Evolutionary conservation across 2,329 filamentous ascomycete genomes (phyloP).

Genomic region (Penicillium janthinellum): DNA sequence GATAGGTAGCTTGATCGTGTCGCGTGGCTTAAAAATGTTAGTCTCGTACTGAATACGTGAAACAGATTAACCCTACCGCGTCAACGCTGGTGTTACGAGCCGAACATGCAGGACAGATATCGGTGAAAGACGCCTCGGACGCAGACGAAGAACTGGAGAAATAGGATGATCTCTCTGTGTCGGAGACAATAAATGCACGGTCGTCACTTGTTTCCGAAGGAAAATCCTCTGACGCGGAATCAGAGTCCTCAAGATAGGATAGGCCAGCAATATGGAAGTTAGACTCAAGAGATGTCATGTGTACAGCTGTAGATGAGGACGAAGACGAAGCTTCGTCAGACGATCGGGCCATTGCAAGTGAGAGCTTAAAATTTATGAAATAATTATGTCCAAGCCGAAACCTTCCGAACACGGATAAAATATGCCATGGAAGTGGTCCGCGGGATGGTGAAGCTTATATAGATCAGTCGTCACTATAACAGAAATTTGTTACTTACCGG

Average conservation of each 20-base stretch:
- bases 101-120: background rate
- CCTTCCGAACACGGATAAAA: too few species aligned
- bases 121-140: background rate
- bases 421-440: too few species aligned
- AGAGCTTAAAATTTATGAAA: background rate
- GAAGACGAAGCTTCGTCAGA: background rate
- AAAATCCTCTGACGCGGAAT: background rate
- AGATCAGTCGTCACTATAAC: too few species aligned
- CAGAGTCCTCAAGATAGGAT: background rate
- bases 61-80: background rate
- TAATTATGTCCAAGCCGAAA: too few species aligned
- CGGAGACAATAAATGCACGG: background rate
- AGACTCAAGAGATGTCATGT: background rate
- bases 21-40: background rate
- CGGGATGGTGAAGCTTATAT: too few species aligned
- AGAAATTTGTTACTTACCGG: too few species aligned
- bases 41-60: background rate
- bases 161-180: background rate
- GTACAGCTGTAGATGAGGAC: background rate
- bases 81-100: background rate
- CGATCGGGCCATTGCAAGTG: background rate
- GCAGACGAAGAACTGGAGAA: background rate
- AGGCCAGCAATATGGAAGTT: background rate
- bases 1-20: background rate
- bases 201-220: background rate